These are phyloP conservation scores for Stygiomarasmius scandens DNA, from an alignment of 1,284 basidiomycete species.

Conservation along the genomic window DNA sequence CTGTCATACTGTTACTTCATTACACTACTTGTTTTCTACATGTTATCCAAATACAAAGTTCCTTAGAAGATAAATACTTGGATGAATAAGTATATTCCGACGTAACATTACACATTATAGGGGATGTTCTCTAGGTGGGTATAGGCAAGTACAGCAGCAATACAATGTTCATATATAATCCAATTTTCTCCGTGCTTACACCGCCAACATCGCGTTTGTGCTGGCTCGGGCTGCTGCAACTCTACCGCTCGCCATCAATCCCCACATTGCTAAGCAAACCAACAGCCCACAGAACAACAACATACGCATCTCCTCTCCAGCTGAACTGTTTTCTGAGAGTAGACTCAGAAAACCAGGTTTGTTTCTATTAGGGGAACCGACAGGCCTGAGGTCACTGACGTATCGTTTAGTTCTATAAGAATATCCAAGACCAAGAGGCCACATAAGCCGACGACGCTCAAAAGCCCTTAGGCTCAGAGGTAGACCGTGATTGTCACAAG, in stretches of 20 bases:
- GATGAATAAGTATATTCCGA: no score
- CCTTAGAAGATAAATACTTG: background rate
- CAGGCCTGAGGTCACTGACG: conserved; percentile 52
- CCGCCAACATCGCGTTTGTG: background rate
- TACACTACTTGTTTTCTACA: background rate
- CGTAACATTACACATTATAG: no score
- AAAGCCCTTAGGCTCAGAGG: conserved; percentile 39
- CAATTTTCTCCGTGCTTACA: background rate
- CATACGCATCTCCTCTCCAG: conserved; percentile 71
- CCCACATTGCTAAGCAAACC: conserved; percentile 59
- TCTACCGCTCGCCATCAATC: conserved; percentile 34
- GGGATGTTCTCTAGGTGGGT: no score
- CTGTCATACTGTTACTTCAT: background rate
- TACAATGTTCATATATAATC: background rate
- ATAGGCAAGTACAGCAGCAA: no score
- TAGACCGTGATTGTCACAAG: conserved; percentile 50
- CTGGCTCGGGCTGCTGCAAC: background rate
- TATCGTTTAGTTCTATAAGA: conserved; percentile 39
- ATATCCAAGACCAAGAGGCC: conserved; percentile 46
- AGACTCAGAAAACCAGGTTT: conserved; percentile 41
- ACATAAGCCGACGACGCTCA: conserved; percentile 38
- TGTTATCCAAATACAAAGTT: background rate
- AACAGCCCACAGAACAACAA: conserved; percentile 58
- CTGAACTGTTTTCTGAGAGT: conserved; percentile 57
- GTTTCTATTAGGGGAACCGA: conserved; percentile 36